Percentiles rank a stretch among this genome's conserved stretches.
Evolutionary conservation across 306 rosid genomes (phyloP).

Genomic region (Spatholobus suberectus): DNA sequence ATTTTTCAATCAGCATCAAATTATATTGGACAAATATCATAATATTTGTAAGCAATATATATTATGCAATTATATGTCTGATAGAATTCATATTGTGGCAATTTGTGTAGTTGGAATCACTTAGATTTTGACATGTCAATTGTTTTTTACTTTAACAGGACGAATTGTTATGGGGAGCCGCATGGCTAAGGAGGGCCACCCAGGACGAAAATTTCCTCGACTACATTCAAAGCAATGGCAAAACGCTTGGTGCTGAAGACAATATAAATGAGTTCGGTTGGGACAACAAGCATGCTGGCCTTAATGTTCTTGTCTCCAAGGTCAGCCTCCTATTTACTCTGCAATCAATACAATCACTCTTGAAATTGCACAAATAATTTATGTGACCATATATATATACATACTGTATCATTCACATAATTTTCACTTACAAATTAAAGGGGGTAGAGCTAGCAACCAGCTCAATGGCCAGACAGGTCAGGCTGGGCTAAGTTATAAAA

Average conservation of each 20-base stretch:
- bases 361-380: background rate
- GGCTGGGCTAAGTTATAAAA: too few relatives aligned
- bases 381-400: too few relatives aligned
- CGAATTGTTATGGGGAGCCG: conserved; percentile 91
- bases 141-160: conserved; percentile 55
- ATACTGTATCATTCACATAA: too few relatives aligned
- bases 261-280: conserved; percentile 85
- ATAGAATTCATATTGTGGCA: background rate
- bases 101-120: background rate
- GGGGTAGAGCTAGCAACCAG: too few relatives aligned
- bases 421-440: too few relatives aligned
- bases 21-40: conserved; percentile 1
- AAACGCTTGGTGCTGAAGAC: conserved; percentile 88
- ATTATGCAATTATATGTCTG: background rate
- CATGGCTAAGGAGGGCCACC: conserved; percentile 95
- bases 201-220: conserved; percentile 58
- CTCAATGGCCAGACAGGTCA: too few relatives aligned
- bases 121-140: conserved; percentile 1
- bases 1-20: conserved; percentile 30
- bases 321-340: conserved; percentile 37
- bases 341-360: background rate
- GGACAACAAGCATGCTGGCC: conserved; percentile 97
- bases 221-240: conserved; percentile 75
- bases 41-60: background rate
- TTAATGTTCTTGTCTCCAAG: conserved; percentile 90